Base-by-base conservation (phyloP, 2,329 filamentous ascomycete species). In the Acrodontium crateriforme region DNA sequence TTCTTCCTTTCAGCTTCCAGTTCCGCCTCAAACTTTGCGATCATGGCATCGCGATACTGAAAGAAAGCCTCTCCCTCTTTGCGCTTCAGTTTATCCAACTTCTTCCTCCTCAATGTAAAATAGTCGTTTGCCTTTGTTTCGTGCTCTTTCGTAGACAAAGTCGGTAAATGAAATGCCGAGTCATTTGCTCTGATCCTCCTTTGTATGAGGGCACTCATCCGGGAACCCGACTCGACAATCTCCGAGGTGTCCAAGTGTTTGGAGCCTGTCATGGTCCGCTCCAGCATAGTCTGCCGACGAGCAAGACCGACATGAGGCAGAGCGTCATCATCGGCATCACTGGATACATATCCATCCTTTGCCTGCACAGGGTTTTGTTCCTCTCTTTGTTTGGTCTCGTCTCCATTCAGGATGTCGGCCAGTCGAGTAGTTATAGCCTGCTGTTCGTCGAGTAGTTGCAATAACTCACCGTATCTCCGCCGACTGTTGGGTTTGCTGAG, bases 301-400 rank as follows among this genome's bases (percentile, higher is more conserved):
- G 37, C 31, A 10, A 41, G 16, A 3, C 42, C 40, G n/a, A 45
- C 30, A 14, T 42, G 39, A 8, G 44, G 45, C 11, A 50, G 33
- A 15, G 46, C 45, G 23, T 41, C 40, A 10, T 50, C 47, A 19
- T 50, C 47, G 7, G 45, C 44, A 34, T 50, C 47, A 35, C 47
- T 50, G n/a, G 47, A 49, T 6, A 43, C 27, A 25, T 47, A 39
- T 4, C 41, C 43, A n/a, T 49, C 45, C 5, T 22, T n/a, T n/a
- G n/a, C n/a, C 16, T 36, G 30, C 18, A 41, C 28, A 3, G 27
- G 25, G 13, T 34, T 28, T 13, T 32, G 28, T 17, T 35, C 27
- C 12, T 33, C 34, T 7, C 25, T 24, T 5, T 29, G 26, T n/a
- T n/a, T n/a, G n/a, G n/a, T n/a, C n/a, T n/a, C n/a, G n/a, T n/a